Evolutionary conservation across 1,284 basidiomycete genomes (phyloP), one percentile per base, ranked within the genome.

Genomic region (Fereydounia khargensis): DNA sequence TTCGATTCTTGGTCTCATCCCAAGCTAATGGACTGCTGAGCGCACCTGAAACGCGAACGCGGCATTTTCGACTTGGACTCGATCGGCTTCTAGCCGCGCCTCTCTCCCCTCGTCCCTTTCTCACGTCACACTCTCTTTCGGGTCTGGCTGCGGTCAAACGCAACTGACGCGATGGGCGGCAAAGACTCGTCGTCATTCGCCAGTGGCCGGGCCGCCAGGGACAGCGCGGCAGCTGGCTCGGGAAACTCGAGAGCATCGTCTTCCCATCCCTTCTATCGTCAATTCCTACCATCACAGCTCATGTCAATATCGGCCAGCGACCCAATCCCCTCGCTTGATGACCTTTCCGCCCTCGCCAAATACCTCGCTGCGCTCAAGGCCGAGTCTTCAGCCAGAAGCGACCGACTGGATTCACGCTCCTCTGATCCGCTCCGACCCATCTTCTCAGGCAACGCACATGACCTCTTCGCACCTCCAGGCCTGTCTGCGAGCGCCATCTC

Each of bases 321-420:
- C 31, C 21, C 59, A 13, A 62, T 62, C 36, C 59, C 59, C 0
- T 40, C 59, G 9, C 54, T 62, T 19, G 59, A 62, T n/a, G 59
- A 62, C 22, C 50, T 62, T 18, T 44, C 54, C 1, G 50, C 54
- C 21, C 44, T 62, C 8, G 47, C 50, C 16, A 53, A 50, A 17
- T 42, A 58, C 19, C 54, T 62, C 16, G 36, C 30, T 28, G 52
- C 54, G 19, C 42, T 62, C 37, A 58, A 50, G 33, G 23, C 46
- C 22, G 59, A 62, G 30, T 53, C 54, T 3, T 21, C 35, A 9
- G 54, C 59, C 2, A 50, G 59, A 6, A 43, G 50, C 2, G 39
- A 40, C 1, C 47, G 59, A 19, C 53, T 62, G 23, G 59, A 62
- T 25, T 28, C 39, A 4, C 53, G 54, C 21, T 33, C 47, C 2